phyloP scores from a whole-genome alignment of 2,329 filamentous ascomycete species.

The Colletotrichum simmondsii region DNA sequence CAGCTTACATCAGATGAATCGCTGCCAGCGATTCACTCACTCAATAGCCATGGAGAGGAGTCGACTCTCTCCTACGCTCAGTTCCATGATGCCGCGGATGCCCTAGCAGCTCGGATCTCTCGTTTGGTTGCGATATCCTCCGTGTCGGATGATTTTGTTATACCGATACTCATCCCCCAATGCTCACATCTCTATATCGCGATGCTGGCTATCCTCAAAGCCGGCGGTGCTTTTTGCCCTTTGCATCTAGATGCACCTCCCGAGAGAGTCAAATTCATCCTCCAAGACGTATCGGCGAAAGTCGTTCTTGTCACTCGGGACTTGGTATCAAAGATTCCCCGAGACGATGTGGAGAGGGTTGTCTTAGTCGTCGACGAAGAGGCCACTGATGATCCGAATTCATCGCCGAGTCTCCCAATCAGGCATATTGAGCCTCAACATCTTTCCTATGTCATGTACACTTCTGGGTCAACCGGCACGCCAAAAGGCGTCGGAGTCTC shows the following conservation, averaged over 20 bases:
- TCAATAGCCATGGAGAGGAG: constrained; percentile 54
- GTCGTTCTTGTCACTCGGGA: constrained; percentile 73
- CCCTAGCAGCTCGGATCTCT: constrained; percentile 64
- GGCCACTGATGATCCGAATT: not conserved
- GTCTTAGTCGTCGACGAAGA: constrained; percentile 51
- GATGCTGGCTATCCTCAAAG: constrained; percentile 81
- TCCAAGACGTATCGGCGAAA: constrained; percentile 78
- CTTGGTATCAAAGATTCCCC: constrained; percentile 53
- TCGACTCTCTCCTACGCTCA: constrained; percentile 68
- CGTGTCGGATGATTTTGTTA: constrained; percentile 50
- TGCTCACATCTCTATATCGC: constrained; percentile 81
- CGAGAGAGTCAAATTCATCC: constrained; percentile 83
- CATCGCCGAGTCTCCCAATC: constrained; percentile 43
- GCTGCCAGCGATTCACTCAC: constrained; percentile 70
- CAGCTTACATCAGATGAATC: constrained; percentile 46
- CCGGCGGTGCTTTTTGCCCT: constrained; percentile 87
- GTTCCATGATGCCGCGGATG: constrained; percentile 68
- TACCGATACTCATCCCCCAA: constrained; percentile 84
- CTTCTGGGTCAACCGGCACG: constrained; percentile 87
- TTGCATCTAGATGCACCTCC: constrained; percentile 81
- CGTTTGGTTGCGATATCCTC: not conserved
- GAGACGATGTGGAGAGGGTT: constrained; percentile 40
- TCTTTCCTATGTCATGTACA: constrained; percentile 84
- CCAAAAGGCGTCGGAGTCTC: constrained; percentile 90
- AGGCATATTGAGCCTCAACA: constrained; percentile 59